Percentiles rank a stretch among this genome's conserved stretches.
phyloP scores from a whole-genome alignment of 129 eudicot genomes.

The Chrysanthemum makinoi region DNA sequence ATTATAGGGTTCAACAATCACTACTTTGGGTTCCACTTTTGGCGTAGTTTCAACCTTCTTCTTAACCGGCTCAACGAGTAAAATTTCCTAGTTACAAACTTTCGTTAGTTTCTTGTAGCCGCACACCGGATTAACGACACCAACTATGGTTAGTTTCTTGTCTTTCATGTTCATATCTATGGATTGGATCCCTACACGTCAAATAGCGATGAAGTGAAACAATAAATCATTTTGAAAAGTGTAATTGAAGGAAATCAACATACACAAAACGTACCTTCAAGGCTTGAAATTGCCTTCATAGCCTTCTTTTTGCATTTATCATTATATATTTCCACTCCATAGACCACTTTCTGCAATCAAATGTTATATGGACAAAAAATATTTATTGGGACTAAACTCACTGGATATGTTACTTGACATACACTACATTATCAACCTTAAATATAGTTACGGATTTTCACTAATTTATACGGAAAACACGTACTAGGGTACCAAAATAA shows the following conservation, averaged over 20 bases:
- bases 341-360: conserved; percentile 19
- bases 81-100: conserved; percentile 10
- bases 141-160: conserved; percentile 27
- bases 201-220: no score
- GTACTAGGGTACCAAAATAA: no score
- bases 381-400: no score
- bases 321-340: conserved; percentile 17
- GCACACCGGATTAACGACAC: conserved; percentile 31
- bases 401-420: no score
- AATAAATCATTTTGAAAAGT: no score
- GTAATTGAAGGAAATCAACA: no score
- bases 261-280: conserved; percentile 12
- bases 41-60: background rate
- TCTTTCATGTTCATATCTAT: conserved; percentile 24
- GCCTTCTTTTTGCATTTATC: conserved; percentile 25
- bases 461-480: no score
- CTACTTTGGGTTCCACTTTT: no score
- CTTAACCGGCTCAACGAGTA: conserved; percentile 27
- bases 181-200: conserved; percentile 28
- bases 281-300: conserved; percentile 30
- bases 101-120: conserved; percentile 18
- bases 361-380: no score
- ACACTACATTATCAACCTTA: no score
- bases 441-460: no score
- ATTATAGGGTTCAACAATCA: no score